Evolutionary conservation across 148 eudicot species (phyloP), one percentile per base, ranked within the genome.

Genomic region (Persicaria maculosa): DNA sequence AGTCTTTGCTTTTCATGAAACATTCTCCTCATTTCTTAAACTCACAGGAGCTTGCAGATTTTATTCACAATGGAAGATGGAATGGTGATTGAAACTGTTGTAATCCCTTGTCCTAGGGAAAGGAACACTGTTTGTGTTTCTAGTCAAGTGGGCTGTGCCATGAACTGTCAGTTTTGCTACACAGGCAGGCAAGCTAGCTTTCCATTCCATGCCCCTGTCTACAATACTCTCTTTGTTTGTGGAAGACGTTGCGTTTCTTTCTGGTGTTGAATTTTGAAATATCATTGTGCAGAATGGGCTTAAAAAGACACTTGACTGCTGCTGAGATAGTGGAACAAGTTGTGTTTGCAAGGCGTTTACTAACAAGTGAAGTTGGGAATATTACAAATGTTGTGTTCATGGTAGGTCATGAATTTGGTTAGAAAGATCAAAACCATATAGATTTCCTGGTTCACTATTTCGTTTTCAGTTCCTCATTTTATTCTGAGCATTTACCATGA

Each of bases 131-230:
- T 95, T 14, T 95, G 98, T 82, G 96, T 95, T 80, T 94, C 98
- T 16, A 95, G 96, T 84, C 98, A 95, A 89, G 97, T 95, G 77
- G 97, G 97, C 11, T 95, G 98, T 80, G 98, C 91, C 48, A 90
- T 95, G 98, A 95, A 95, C 82, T 95, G 98, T 80, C 97, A 95
- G 81, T 95, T 95, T 83, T 95, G 98, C 88, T 95, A 83, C 91
- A 95, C 98, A 17, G 97, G 97, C 74, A 95, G 97, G 97, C 77
- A 90, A 81, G 91, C 76, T 3, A 22, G 74, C 44, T 44, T 47
- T 12, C 40, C 12, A 6, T 43, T 40, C 9, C 19, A 43, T 65
- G 46, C 17, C 43, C 70, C 70, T 40, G 31, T 65, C 47, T 65
- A 16, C 14, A 7, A 65, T 43, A 17, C 20, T 74, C 55, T 62